Evolutionary conservation across 345 rosid species (phyloP), one percentile per base, ranked within the genome.

Genomic region (Excoecaria cochinchinensis): DNA sequence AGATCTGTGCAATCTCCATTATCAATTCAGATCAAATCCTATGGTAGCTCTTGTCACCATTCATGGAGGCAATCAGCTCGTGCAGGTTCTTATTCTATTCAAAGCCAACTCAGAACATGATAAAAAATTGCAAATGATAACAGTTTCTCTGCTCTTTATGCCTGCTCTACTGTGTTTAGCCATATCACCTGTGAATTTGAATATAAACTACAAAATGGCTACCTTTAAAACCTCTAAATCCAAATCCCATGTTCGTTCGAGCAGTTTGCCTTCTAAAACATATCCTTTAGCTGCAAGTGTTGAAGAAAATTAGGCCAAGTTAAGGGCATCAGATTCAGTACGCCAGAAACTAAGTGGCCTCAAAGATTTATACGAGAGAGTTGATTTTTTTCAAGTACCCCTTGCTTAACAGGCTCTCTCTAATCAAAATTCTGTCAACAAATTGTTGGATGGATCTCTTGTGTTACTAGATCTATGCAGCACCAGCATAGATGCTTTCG

Each of bases 261-360:
- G 46, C 67, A 63, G 67, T 22, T 63, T 63, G 21, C 67, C 67
- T 4, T 63, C 67, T 46, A 63, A 63, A 63, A 63, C 14, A 16
- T 46, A 63, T 17, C 67, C 67, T n/a, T 9, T 56, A 8, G 58
- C 80, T 67, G 68, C 25, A 62, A 61, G 69, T 74, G 82, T 84
- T 25, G 74, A 79, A 69, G 74, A 71, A 58, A 79, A 85, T 58
- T 66, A 84, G 57, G 31, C 48, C 36, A 73, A 55, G 66, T 69
- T 85, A 38, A 82, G 60, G 51, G 62, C 77, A 53, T 75, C 72
- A 19, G 69, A 79, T 55, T 73, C 69, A 31, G 16, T 52, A 13
- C 25, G 25, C 69, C n/a, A 61, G 1, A 73, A 61, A 31, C 50
- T 61, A 17, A 16, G 69, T 48, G 68, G 31, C 58, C 67, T 72